A percentile compares a stretch with the other conserved stretches of the same genome.
Conservation (phyloP, 1,284 basidiomycete species). For the Irpex lacteus region DNA sequence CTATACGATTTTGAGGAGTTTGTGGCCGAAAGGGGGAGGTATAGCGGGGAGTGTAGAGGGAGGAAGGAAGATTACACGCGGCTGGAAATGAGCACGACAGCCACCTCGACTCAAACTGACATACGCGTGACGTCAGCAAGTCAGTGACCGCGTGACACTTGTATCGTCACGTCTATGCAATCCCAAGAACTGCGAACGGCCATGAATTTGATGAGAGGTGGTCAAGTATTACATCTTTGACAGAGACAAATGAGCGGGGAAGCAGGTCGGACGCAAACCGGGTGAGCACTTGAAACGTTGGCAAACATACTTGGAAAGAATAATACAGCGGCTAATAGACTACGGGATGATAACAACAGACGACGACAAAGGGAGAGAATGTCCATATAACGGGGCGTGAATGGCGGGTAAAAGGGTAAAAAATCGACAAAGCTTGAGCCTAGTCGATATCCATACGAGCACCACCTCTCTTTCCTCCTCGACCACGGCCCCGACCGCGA, state of each 20-base stretch:
- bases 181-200: neutral
- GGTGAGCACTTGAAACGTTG: neutral
- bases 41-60: neutral
- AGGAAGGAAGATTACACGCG: neutral
- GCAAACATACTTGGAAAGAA: neutral
- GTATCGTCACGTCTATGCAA: neutral
- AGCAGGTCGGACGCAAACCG: neutral
- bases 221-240: too few relatives aligned
- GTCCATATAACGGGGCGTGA: neutral
- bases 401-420: neutral
- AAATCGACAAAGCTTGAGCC: neutral
- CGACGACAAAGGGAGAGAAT: neutral
- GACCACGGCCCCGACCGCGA: slow-evolving; percentile 27
- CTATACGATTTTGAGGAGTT: neutral
- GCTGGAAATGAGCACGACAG: neutral
- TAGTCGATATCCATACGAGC: slow-evolving; percentile 39
- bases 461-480: slow-evolving; percentile 30
- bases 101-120: neutral
- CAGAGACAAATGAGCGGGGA: neutral
- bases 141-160: neutral
- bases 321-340: neutral
- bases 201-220: neutral
- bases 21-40: neutral
- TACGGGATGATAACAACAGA: neutral
- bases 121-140: slow-evolving; percentile 2